Evolutionary conservation across 495 filamentous ascomycete species (phyloP), one percentile per base, ranked within the genome.

Genomic region (Clavariopsis aquatica): DNA sequence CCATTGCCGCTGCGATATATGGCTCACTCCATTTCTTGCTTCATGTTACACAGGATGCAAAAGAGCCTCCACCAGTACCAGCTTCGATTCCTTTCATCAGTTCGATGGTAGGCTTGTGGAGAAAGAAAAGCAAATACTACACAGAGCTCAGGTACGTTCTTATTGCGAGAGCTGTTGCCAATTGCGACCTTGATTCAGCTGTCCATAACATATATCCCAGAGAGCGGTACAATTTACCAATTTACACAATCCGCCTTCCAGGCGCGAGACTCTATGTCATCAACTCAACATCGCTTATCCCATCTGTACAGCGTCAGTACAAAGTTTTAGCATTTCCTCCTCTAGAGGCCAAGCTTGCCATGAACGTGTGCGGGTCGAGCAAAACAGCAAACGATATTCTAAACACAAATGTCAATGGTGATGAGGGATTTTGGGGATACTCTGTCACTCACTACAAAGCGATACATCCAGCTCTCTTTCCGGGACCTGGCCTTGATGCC

Each of bases 211-310:
- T 3, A 9, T 26, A n/a, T 13, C 2, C 3, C 34, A 61, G 63
- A 17, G 46, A 66, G 1, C n/a, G 19, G 28, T 55, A 66, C 49
- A n/a, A 60, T 45, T 10, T 55, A 23, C 63, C 63, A 7, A 77
- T 79, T 41, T 78, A 72, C 36, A 78, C 76, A 19, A 31, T 79
- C 24, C 28, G 52, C 9, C 60, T 79, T n/a, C 74, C 71, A 0
- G 71, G 73, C 0, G 62, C 71, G 15, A 75, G 75, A 51, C 72
- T 78, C 51, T 79, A 79, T 49, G 62, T 79, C 12, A 69, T 74
- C 7, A 76, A 69, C 1, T 64, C 59, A 9, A 58, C 75, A 0
- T 67, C 73, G 12, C 69, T 78, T 29, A 70, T 79, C 52, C 69
- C 69, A 43, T 47, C 67, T 5, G 69, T 71, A 10, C 75, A 79